Percentiles rank a stretch among this genome's conserved stretches.
Evolutionary conservation across 2,329 filamentous ascomycete species (phyloP).

Genomic region (Tolypocladium ovalisporum): DNA sequence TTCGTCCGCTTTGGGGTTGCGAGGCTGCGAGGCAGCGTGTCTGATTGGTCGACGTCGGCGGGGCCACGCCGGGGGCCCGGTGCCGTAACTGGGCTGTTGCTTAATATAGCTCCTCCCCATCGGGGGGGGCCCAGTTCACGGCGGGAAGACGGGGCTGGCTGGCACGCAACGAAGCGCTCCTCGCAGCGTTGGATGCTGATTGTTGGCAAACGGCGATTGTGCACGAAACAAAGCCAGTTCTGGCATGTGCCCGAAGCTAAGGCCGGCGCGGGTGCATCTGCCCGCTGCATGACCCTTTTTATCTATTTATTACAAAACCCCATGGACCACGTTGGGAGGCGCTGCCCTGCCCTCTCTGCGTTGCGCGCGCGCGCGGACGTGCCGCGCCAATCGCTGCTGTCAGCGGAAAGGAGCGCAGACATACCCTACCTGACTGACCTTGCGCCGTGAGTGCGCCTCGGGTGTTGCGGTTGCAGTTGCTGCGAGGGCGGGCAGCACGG

Average conservation of each 20-base stretch:
- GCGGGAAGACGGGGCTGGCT: no score
- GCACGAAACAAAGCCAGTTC: not conserved
- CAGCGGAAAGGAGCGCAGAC: not conserved
- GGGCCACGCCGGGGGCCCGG: not conserved
- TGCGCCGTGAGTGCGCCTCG: not conserved
- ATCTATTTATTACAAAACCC: no score
- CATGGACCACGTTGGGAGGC: no score
- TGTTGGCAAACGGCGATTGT: no score
- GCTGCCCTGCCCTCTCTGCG: no score
- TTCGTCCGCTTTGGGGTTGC: conserved; percentile 1
- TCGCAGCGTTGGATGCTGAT: not conserved
- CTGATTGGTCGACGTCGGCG: not conserved
- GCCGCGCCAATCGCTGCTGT: not conserved
- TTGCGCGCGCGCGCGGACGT: not conserved
- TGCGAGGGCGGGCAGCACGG: not conserved
- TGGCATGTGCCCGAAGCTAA: not conserved
- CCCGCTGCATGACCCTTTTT: not conserved
- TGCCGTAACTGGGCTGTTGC: not conserved
- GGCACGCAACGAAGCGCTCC: no score
- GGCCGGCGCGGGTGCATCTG: not conserved
- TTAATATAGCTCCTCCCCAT: not conserved
- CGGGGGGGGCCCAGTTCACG: no score
- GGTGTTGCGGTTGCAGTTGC: not conserved
- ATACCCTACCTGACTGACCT: no score
- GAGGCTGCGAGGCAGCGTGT: not conserved